A percentile compares a stretch with the other conserved stretches of the same genome.
Conservation (phyloP, 2,329 filamentous ascomycete species). For the Lachnellula arida region DNA sequence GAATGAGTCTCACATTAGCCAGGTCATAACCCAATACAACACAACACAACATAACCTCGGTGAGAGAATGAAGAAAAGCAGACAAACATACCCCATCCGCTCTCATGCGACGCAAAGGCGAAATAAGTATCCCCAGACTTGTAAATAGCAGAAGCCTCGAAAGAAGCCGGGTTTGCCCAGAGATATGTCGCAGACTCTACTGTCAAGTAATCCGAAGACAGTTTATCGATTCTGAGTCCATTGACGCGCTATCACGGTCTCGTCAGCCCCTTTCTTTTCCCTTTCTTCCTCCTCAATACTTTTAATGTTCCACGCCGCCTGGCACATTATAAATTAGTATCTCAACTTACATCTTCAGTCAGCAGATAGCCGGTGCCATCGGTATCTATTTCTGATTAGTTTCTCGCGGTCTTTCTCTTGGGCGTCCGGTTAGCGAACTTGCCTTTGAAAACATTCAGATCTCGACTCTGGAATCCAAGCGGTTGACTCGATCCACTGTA, state of each 20-base stretch:
- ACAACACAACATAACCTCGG: conserved; percentile 8
- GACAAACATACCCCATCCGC: conserved; percentile 34
- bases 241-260: conserved; percentile 42
- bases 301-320: no score
- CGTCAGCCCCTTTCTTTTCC: not conserved
- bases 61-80: not conserved
- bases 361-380: conserved; percentile 57
- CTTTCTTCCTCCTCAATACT: conserved; percentile 37
- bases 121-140: conserved; percentile 58
- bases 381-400: conserved; percentile 44
- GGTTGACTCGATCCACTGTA: conserved; percentile 28
- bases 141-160: conserved; percentile 59
- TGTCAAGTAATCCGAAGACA: conserved; percentile 53
- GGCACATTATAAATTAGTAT: no score
- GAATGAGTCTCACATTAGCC: not conserved
- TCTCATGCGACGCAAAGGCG: conserved; percentile 57
- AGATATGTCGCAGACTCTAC: conserved; percentile 46
- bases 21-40: conserved; percentile 21
- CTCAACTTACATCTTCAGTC: conserved; percentile 52
- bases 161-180: conserved; percentile 40
- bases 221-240: conserved; percentile 52
- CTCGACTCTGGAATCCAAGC: conserved; percentile 30
- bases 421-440: not conserved
- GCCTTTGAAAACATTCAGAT: conserved; percentile 32
- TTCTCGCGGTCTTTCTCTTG: not conserved